Percentiles rank a stretch among this genome's conserved stretches.
Evolutionary conservation across 345 rosid species (phyloP).

Genomic region (Tarenaya hassleriana): DNA sequence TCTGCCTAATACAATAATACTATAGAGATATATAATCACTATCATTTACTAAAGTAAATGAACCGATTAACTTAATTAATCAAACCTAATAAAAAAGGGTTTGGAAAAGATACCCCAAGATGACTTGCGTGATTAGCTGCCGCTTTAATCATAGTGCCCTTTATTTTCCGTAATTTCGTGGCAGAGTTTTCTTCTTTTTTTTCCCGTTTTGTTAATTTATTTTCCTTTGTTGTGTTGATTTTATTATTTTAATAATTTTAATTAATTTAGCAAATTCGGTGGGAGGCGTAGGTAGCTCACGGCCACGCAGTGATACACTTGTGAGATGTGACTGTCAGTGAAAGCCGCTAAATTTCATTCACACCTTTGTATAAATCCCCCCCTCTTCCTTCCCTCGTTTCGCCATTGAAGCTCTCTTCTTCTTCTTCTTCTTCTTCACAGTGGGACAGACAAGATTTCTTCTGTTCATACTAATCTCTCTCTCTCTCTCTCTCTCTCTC

Average conservation of each 20-base stretch:
- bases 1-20: neutral
- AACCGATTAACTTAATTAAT: neutral
- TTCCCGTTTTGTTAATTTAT: neutral
- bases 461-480: too few relatives aligned
- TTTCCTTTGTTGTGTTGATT: neutral
- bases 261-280: conserved; percentile 22
- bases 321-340: conserved; percentile 28
- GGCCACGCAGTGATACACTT: conserved; percentile 41
- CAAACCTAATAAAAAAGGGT: neutral
- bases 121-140: conserved; percentile 32
- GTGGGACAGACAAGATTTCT: conserved; percentile 3
- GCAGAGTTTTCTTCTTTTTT: conserved; percentile 4
- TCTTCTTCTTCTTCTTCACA: conserved; percentile 18
- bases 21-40: neutral
- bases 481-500: conserved; percentile 3
- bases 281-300: conserved; percentile 36
- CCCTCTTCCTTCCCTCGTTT: neutral
- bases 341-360: conserved; percentile 3
- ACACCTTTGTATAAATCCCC: conserved; percentile 9
- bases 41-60: too few relatives aligned
- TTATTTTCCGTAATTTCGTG: conserved; percentile 13
- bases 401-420: conserved; percentile 24
- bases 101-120: neutral
- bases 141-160: conserved; percentile 24
- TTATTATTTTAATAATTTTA: neutral